Base-by-base conservation (phyloP, 2,329 filamentous ascomycete species). In the Cercospora citrullina region DNA sequence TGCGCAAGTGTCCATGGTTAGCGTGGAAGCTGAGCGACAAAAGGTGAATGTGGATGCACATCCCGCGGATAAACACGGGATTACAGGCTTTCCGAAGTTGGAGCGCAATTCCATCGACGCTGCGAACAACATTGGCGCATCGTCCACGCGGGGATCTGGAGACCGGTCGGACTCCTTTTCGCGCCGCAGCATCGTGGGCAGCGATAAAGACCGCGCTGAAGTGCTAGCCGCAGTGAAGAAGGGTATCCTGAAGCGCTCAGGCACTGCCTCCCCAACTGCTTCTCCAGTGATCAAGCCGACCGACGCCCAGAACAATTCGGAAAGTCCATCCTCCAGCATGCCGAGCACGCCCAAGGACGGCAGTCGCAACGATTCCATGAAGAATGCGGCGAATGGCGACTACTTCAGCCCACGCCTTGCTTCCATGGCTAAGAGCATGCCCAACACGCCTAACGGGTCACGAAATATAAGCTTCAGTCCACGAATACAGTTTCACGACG, bases 1-100 rank as follows among this genome's bases (percentile, higher is more conserved):
- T 69, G 91, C 92, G n/a, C 87, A 93, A 70, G 91, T 99, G 1
- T 96, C 95, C 0, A 96, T 97, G 88, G 91, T 99, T 62, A 98
- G 92, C 8, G 93, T 95, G 4, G 95, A 99, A 81, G 95, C 94
- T 1, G 94, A 98, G 80, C 87, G 93, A 63, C 92, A 96, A 73
- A 89, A 84, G 69, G 90, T 95, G 67, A 93, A 95, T 73, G 89
- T 93, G 57, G 93, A 91, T 67, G 84, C 86, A 1, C 86, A 92
- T 69, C 87, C 89, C 1, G 85, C 88, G 70, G 87, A 90, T 3
- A 87, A 91, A 65, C 89, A 87, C 55, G 91, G 91, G 26, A 91
- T 89, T 51, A 94, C 91, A 21, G 91, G 91, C 4, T 96, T 94
- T 75, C 94, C 94, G 28, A 92, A 90, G 75, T 82, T 96, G 26